phyloP scores from a whole-genome alignment of 345 rosid genomes.

The Hibiscus trionum region DNA sequence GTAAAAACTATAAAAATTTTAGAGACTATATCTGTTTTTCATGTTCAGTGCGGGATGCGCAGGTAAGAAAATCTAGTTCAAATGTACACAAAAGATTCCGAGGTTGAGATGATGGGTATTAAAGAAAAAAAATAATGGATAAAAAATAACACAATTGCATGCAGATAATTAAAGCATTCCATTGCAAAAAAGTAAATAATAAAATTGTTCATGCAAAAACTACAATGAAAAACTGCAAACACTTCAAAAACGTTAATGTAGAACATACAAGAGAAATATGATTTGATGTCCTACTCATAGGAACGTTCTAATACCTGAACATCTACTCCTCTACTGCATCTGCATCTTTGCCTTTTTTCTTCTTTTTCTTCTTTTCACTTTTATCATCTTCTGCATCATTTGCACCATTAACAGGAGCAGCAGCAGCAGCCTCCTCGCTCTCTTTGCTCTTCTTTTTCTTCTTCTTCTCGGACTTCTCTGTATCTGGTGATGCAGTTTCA shows the following conservation, averaged over 20 bases:
- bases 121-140: not conserved
- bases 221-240: not conserved
- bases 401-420: conserved; percentile 39
- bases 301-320: not conserved
- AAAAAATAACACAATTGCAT: not conserved
- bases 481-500: conserved; percentile 28
- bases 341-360: conserved; percentile 48
- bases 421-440: conserved; percentile 54
- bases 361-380: conserved; percentile 69
- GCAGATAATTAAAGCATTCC: not conserved
- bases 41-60: too few species aligned
- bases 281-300: not conserved
- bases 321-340: conserved; percentile 20
- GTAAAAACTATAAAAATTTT: too few species aligned
- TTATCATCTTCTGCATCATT: conserved; percentile 35
- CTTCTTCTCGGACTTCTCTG: conserved; percentile 50
- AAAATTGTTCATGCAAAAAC: not conserved
- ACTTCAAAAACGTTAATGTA: not conserved
- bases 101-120: too few species aligned
- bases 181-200: not conserved
- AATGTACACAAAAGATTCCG: too few species aligned
- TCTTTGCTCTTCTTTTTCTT: conserved; percentile 67
- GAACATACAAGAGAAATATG: not conserved
- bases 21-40: too few species aligned
- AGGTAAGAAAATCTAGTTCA: too few species aligned